phyloP scores from a whole-genome alignment of 345 rosid genomes.

The Excoecaria agallocha region DNA sequence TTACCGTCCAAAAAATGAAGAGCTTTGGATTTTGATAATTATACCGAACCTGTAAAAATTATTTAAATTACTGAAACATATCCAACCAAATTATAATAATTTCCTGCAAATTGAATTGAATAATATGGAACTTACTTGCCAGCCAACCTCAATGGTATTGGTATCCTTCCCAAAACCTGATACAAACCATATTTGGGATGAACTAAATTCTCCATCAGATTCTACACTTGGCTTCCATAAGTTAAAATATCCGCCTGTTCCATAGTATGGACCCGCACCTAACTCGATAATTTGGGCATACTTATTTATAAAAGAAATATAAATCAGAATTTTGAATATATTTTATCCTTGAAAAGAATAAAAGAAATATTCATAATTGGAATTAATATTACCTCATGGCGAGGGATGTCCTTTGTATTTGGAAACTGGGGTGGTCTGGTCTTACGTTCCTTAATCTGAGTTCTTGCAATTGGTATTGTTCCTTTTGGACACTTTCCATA shows the following conservation, averaged over 20 bases:
- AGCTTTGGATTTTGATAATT: no score
- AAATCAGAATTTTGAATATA: no score
- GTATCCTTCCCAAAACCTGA: neutral
- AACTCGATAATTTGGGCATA: neutral
- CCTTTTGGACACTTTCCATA: constrained; percentile 26
- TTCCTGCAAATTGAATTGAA: no score
- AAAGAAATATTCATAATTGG: no score
- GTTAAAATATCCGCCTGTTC: constrained; percentile 16
- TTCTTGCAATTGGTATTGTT: constrained; percentile 29
- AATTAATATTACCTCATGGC: neutral
- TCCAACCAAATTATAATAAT: no score
- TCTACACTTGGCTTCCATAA: constrained; percentile 28
- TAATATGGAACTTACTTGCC: neutral
- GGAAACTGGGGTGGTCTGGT: no score
- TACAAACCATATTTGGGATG: constrained; percentile 17
- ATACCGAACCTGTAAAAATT: no score
- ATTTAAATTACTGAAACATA: no score
- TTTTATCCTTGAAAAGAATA: no score
- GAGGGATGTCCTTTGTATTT: neutral
- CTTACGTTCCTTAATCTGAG: neutral
- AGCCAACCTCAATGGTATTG: constrained; percentile 24
- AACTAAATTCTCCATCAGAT: constrained; percentile 5
- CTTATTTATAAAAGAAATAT: no score
- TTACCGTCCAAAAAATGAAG: no score
- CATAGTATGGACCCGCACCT: neutral